These are phyloP conservation scores for Podila epicladia DNA, from an alignment of 192 early-diverging fungal species.

Conservation along the genomic window DNA sequence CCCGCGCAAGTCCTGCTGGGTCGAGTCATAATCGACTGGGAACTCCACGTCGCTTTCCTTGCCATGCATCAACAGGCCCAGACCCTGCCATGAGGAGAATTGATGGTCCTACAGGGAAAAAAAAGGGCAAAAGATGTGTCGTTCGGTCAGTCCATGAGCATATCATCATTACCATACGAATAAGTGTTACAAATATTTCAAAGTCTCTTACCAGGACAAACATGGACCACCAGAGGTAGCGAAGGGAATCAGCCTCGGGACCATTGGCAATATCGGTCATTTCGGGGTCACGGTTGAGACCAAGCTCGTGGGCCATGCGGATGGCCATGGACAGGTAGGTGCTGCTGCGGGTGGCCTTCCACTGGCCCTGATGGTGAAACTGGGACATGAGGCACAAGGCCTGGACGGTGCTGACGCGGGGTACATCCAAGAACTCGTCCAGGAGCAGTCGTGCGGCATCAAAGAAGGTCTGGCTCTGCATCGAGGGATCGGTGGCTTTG, in stretches of 20 bases:
- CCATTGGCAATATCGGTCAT: constrained; percentile 1
- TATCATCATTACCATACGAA: no score
- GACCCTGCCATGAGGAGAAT: constrained; percentile 42
- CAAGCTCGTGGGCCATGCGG: constrained; percentile 54
- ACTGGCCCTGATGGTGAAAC: constrained; percentile 51
- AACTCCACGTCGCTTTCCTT: constrained; percentile 43
- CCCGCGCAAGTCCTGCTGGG: constrained; percentile 31
- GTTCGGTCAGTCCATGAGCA: no score
- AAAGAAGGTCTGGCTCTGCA: constrained; percentile 32
- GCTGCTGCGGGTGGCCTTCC: constrained; percentile 46
- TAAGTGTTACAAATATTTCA: not conserved
- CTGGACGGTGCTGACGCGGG: constrained; percentile 56
- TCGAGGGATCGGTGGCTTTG: constrained; percentile 22
- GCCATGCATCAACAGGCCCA: constrained; percentile 42
- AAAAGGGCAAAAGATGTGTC: no score
- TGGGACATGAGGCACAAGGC: constrained; percentile 52
- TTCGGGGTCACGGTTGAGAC: constrained; percentile 47
- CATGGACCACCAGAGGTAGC: constrained; percentile 50
- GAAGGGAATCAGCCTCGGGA: constrained; percentile 32
- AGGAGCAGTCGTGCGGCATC: constrained; percentile 37
- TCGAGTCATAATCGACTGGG: constrained; percentile 15
- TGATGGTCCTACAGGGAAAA: constrained; percentile 31
- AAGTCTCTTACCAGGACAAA: constrained; percentile 34
- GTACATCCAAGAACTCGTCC: constrained; percentile 54
- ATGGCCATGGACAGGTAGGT: constrained; percentile 52